Conservation (phyloP, 805 yeast genomes). For the Jamesozyma piceae region DNA sequence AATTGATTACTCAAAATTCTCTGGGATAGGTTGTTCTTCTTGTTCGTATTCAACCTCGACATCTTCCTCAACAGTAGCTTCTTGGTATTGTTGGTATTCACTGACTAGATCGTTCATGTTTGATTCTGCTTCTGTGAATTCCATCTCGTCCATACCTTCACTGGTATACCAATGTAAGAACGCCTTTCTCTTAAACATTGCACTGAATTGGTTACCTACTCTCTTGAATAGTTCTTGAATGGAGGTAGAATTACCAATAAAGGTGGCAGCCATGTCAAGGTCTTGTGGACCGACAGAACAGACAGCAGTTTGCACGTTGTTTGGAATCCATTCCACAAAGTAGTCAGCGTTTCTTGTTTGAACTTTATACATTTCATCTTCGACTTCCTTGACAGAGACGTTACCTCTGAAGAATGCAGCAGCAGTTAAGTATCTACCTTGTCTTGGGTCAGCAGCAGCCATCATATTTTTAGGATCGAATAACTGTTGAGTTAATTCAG, state of each 20-base stretch:
- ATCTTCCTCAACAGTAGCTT: slow-evolving; percentile 66
- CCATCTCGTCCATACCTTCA: slow-evolving; percentile 95
- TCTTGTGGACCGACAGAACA: slow-evolving; percentile 85
- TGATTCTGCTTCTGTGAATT: slow-evolving; percentile 88
- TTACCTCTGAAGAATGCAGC: slow-evolving; percentile 93
- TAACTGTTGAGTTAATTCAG: slow-evolving; percentile 89
- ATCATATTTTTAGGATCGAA: slow-evolving; percentile 88
- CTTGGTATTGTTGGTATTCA: slow-evolving; percentile 91
- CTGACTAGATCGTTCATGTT: slow-evolving; percentile 81
- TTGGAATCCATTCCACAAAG: slow-evolving; percentile 95
- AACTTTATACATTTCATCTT: slow-evolving; percentile 81
- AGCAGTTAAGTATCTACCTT: slow-evolving; percentile 85
- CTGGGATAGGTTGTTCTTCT: slow-evolving; percentile 34
- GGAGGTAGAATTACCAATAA: slow-evolving; percentile 87
- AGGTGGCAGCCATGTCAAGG: slow-evolving; percentile 83
- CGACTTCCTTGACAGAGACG: slow-evolving; percentile 86
- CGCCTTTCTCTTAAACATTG: slow-evolving; percentile 89
- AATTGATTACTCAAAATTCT: slow-evolving; percentile 21
- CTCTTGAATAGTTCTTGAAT: slow-evolving; percentile 86
- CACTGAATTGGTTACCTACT: slow-evolving; percentile 80
- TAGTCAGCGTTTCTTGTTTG: slow-evolving; percentile 73
- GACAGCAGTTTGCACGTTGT: slow-evolving; percentile 87
- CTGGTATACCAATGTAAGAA: slow-evolving; percentile 93
- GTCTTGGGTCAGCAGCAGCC: slow-evolving; percentile 90
- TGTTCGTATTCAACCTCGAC: slow-evolving; percentile 40